Base-by-base conservation (phyloP, 164 flowering plant species). In the Annona cherimola region DNA sequence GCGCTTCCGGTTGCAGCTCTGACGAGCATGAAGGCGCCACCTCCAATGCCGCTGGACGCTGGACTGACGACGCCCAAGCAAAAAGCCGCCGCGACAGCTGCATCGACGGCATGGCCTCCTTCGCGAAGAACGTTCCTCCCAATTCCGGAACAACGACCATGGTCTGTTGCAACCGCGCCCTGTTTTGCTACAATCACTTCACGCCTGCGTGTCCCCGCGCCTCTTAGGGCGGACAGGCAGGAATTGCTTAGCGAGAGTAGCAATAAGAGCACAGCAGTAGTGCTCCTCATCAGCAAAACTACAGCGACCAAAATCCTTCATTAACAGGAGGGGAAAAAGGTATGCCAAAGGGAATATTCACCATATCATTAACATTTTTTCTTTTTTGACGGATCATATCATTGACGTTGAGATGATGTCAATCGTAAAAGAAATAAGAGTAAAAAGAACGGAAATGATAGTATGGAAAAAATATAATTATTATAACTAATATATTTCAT, bases 61-160 rank as follows among this genome's bases (percentile, higher is more conserved):
- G 92, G 84, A 77, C 85, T 84, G 1, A 88, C 94, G 16, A 90
- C 92, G 1, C 90, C 90, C 50, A 88, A 73, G 77, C 94, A 90
- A 14, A 89, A 79, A 46, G 90, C 84, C 3, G 86, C 82, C 11
- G 92, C 90, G 43, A 88, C 87, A 0, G 87, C 43, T 42, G 89
- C 92, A 79, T 90, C 92, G 7, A 88, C 79, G 2, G 92, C 94
- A 77, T 90, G 80, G 0, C 94, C 94, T 9, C 90, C 89, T 65
- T 76, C 78, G 0, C 75, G 68, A 43, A 90, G 92, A 46, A 84
- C 80, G 4, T 79, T 63, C 66, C 57, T 78, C 16, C 92, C 94
- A 18, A 90, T 86, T 46, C 19, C 43, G 0, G 94, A 90, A 72
- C 92, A 90, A 7, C 86, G 72, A 0, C 84, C 81, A 76, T 87